Base-by-base conservation (phyloP, 2,329 filamentous ascomycete genomes). In the Diaporthe velutina region DNA sequence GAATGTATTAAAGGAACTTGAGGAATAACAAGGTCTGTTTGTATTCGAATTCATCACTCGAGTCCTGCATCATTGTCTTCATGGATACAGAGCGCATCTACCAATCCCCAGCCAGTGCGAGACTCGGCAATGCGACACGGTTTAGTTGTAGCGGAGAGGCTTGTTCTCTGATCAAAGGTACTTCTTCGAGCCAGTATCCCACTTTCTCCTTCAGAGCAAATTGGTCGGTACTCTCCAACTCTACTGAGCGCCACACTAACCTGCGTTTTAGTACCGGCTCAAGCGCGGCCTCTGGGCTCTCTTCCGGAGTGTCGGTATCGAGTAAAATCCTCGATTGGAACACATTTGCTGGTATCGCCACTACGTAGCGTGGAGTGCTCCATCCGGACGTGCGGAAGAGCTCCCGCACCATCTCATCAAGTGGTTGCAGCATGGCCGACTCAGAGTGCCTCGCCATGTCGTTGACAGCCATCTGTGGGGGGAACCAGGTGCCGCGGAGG, bases 341-440 rank as follows among this genome's bases (percentile, higher is more conserved):
- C 4, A 67, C 15, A 52, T 38, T 67, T 9, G 45, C 12, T 13
- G 61, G 61, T 67, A 67, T 67, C 12, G 61, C 61, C n/a, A 67
- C 61, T 9, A 38, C 28, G 8, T 67, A 67, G 3, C 61, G 48
- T 12, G 38, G n/a, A 4, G 45, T 19, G n/a, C 19, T 38, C 61
- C 45, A 52, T 2, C 30, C 33, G 13, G 30, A 52, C 13, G 12
- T 38, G 4, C 33, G 45, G 33, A 25, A 67, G 45, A 67, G 42
- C 22, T 67, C n/a, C 17, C 48, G 57, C 30, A 71, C 22, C 73
- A 71, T 74, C 22, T 25, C n/a, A 25, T 74, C 73, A 12, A 74
- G n/a, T 5, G 73, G 73, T 22, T 45, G 28, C 13, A 74, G 50
- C 33, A 74, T 42, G 35, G 38, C 66, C 19, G 25, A 25, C 19